Percentiles rank a stretch among this genome's conserved stretches.
Evolutionary conservation across 2,329 filamentous ascomycete genomes (phyloP).

Genomic region (Aspergillus terreus): DNA sequence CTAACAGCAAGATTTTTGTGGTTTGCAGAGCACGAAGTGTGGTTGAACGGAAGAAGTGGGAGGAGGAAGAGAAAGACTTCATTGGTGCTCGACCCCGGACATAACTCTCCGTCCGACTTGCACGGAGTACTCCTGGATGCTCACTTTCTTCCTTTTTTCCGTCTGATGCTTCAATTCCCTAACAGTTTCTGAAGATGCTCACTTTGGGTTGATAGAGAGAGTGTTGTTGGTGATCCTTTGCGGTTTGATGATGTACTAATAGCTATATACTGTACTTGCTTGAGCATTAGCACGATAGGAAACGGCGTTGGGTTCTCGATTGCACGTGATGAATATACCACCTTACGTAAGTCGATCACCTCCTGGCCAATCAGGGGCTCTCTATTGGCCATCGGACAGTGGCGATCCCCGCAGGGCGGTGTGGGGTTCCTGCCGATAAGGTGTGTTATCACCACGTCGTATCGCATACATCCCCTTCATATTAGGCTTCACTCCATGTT

Average conservation of each 20-base stretch:
- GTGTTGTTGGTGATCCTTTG: too few relatives aligned
- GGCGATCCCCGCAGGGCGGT: constrained; percentile 34
- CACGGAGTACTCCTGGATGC: not conserved
- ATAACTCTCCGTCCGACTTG: constrained; percentile 1
- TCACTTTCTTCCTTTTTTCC: too few relatives aligned
- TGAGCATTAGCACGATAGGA: too few relatives aligned
- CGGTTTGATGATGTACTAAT: too few relatives aligned
- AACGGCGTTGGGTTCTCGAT: not conserved
- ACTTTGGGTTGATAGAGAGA: too few relatives aligned
- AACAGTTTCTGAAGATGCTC: too few relatives aligned
- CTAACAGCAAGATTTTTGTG: not conserved
- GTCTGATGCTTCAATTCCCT: too few relatives aligned
- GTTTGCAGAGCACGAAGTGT: constrained; percentile 48
- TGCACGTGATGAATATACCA: constrained; percentile 3
- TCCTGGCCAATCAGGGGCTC: constrained; percentile 1
- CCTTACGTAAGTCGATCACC: not conserved
- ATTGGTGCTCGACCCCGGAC: constrained; percentile 41
- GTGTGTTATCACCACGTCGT: not conserved
- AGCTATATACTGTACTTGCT: too few relatives aligned
- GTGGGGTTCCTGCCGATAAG: not conserved
- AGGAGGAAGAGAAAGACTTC: constrained; percentile 57
- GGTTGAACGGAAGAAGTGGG: constrained; percentile 57
- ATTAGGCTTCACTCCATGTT: not conserved
- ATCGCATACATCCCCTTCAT: not conserved
- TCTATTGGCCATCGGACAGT: constrained; percentile 25